phyloP scores from a whole-genome alignment of 805 yeast genomes.

The Saturnispora serradocipensis region DNA sequence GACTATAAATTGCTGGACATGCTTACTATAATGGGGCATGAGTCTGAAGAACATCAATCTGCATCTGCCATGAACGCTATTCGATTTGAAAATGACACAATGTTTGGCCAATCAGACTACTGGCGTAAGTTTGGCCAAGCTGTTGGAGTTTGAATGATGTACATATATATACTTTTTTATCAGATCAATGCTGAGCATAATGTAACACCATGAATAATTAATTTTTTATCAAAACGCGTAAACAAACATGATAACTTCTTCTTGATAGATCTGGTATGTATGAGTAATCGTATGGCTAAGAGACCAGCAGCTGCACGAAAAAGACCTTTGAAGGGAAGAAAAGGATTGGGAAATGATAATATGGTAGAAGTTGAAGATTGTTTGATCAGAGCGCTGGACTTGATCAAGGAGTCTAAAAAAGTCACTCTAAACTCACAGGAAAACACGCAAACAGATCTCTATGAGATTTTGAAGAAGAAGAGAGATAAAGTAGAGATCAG shows the following conservation, averaged over 20 bases:
- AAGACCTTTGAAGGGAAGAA: neutral
- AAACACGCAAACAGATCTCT: neutral
- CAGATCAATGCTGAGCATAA: neutral
- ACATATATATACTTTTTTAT: neutral
- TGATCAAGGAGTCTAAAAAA: neutral
- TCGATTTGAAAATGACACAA: constrained; percentile 26
- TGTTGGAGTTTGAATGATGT: constrained; percentile 43
- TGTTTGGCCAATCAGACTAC: constrained; percentile 78
- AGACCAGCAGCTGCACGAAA: neutral
- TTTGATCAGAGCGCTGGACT: neutral
- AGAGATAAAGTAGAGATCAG: neutral
- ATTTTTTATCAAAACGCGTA: neutral
- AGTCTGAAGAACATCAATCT: constrained; percentile 32
- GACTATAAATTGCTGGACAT: constrained; percentile 30
- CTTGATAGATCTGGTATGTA: neutral
- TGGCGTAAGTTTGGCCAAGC: constrained; percentile 84
- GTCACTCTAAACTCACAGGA: neutral
- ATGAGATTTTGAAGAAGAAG: neutral
- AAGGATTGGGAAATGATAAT: neutral
- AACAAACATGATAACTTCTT: neutral
- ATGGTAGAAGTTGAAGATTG: neutral
- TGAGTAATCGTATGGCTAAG: neutral
- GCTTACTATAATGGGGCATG: constrained; percentile 42
- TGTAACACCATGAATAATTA: neutral
- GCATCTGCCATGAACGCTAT: constrained; percentile 54